Base-by-base conservation (phyloP, 2,329 filamentous ascomycete genomes). In the Ceratocystis colombiana region DNA sequence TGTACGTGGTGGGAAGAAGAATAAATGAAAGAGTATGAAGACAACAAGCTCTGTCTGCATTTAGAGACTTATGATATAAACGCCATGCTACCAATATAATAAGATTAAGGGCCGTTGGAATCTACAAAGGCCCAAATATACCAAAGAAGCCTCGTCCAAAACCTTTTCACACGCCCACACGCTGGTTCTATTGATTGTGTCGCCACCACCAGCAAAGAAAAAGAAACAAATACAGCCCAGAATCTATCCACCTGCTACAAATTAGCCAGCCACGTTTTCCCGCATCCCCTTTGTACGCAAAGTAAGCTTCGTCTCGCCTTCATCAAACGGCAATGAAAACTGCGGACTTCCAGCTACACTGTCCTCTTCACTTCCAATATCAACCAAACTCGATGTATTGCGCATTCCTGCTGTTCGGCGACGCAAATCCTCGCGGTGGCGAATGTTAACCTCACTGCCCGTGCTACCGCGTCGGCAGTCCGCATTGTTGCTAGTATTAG, bases 241-340 rank as follows among this genome's bases (percentile, higher is more conserved):
- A 53, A n/a, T 61, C 55, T 37, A 20, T 17, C 10, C 41, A 25
- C 12, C 46, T 20, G 5, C 17, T 10, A 20, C 20, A 25, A 20
- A 59, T 48, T 41, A 61, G 2, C 57, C 57, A 20, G 50, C 37
- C 25, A 63, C 28, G n/a, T 67, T 63, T 73, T 84, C 82, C 50
- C 82, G 76, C 71, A 84, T 67, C 0, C 82, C 82, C 71, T 83
- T 84, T 0, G 82, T 84, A 66, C 82, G 73, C 44, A 84, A 70
- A 4, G 80, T 82, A 64, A 84, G 75, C 70, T 77, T 81, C 2
- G 75, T 72, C 59, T 77, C 76, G 1, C 71, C 73, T 50, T 79
- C 78, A 0, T 74, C 76, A 73, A 84, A 84, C 2, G 80, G 79
- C 33, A 82, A 68, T 1, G 72, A 70, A 7, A 78, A 66, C 1